Evolutionary conservation across 2,329 filamentous ascomycete species (phyloP).

Genomic region (Colletotrichum destructivum): DNA sequence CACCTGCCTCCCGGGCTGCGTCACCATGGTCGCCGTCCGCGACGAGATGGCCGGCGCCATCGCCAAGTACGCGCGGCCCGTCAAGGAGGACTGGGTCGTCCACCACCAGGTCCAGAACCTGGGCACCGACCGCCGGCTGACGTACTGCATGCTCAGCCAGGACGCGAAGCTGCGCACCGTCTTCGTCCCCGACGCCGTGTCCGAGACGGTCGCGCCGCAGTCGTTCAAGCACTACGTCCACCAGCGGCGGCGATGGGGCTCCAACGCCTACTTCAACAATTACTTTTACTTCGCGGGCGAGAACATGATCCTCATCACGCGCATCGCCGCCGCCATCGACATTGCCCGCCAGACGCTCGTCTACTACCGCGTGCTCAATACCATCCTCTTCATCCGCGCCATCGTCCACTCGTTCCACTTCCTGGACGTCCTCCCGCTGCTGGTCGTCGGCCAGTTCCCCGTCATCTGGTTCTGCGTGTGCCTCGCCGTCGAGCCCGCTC

Average conservation of each 20-base stretch:
- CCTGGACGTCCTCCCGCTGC: conserved; percentile 1
- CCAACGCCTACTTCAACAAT: conserved; percentile 55
- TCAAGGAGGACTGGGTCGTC: conserved; percentile 10
- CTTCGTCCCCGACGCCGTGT: conserved; percentile 52
- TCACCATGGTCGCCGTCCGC: conserved; percentile 20
- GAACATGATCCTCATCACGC: conserved; percentile 57
- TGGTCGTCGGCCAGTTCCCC: conserved; percentile 18
- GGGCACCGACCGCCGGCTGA: conserved; percentile 17
- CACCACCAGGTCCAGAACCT: conserved; percentile 20
- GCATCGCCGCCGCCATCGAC: conserved; percentile 50
- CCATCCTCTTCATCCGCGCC: conserved; percentile 47
- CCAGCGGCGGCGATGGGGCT: conserved; percentile 53
- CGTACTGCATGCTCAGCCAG: conserved; percentile 28
- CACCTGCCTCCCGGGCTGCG: conserved; percentile 14
- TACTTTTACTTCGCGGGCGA: conserved; percentile 52
- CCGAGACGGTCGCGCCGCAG: conserved; percentile 53
- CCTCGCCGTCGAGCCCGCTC: conserved; percentile 3
- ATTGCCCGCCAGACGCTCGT: conserved; percentile 51
- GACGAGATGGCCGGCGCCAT: conserved; percentile 19
- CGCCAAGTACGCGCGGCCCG: conserved; percentile 12
- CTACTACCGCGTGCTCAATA: conserved; percentile 54
- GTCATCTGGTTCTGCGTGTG: conserved; percentile 17
- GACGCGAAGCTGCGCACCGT: conserved; percentile 44
- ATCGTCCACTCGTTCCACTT: background rate
- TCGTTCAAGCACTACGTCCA: conserved; percentile 52